Conservation (phyloP, 768 basidiomycete species). For the Phlebiopsis gigantea region DNA sequence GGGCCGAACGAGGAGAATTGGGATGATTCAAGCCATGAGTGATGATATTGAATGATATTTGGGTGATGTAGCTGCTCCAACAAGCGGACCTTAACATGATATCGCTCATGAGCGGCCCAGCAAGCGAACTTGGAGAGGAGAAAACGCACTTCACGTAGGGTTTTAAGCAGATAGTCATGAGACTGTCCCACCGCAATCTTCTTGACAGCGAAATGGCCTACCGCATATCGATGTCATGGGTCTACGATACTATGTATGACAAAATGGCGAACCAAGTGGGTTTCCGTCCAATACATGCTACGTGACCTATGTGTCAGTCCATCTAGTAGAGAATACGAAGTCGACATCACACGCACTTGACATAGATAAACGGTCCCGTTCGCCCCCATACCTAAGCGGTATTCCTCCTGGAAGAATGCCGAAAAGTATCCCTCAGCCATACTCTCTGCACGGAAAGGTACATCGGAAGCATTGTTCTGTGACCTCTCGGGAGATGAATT, state of each 20-base stretch:
- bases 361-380: conserved; percentile 89
- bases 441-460: conserved; percentile 55
- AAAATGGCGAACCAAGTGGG: conserved; percentile 53
- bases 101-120: not conserved
- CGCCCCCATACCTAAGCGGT: conserved; percentile 89
- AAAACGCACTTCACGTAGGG: conserved; percentile 62
- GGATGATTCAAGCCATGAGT: conserved; percentile 85
- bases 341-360: conserved; percentile 46
- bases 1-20: conserved; percentile 90
- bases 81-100: conserved; percentile 59
- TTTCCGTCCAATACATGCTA: conserved; percentile 88
- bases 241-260: conserved; percentile 5
- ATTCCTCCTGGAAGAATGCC: conserved; percentile 89
- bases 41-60: conserved; percentile 94
- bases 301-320: not conserved
- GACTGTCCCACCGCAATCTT: conserved; percentile 95
- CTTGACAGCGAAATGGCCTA: conserved; percentile 90
- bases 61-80: conserved; percentile 84
- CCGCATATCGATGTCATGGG: not conserved
- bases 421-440: conserved; percentile 94
- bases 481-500: not conserved
- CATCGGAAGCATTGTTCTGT: not conserved
- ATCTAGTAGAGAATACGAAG: not conserved
- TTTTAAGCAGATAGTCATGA: conserved; percentile 77
- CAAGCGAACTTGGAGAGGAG: not conserved